Evolutionary conservation across 163 green algal genomes (phyloP).

Genomic region (Volvox carteri): DNA sequence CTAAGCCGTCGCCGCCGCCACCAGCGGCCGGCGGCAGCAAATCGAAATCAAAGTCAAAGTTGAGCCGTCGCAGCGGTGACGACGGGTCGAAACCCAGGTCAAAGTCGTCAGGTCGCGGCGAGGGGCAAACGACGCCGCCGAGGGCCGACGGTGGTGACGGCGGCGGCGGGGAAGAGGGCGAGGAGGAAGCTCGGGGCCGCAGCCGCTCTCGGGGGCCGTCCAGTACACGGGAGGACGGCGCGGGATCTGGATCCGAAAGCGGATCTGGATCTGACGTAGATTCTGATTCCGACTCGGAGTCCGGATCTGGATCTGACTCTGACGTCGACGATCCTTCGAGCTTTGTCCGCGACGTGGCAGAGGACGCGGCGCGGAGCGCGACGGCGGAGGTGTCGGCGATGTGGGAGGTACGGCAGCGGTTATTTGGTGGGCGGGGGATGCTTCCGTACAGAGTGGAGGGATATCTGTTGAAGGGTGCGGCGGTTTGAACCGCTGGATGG

Average conservation of each 20-base stretch:
- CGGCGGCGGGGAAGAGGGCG: neutral
- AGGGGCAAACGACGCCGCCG: neutral
- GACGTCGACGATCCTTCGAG: constrained; percentile 31
- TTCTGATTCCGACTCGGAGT: constrained; percentile 11
- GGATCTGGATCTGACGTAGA: neutral
- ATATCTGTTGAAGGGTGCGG: too few species aligned
- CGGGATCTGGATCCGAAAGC: neutral
- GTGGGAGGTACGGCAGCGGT: constrained; percentile 27
- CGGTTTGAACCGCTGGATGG: too few species aligned
- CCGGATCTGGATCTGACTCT: constrained; percentile 1
- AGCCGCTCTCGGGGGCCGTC: neutral
- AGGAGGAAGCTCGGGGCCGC: neutral
- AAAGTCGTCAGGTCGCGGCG: neutral
- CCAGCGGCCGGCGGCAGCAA: neutral
- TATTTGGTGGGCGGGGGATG: neutral
- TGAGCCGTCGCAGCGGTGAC: neutral
- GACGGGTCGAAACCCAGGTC: neutral
- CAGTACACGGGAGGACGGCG: neutral
- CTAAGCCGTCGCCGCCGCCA: constrained; percentile 1
- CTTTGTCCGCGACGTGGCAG: neutral
- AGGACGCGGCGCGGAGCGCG: neutral
- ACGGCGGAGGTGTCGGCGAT: constrained; percentile 15
- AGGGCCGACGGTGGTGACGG: neutral
- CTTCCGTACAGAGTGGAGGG: too few species aligned
- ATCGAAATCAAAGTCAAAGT: constrained; percentile 13